phyloP scores from a whole-genome alignment of 148 eudicot species.

The Arctostaphylos glauca region DNA sequence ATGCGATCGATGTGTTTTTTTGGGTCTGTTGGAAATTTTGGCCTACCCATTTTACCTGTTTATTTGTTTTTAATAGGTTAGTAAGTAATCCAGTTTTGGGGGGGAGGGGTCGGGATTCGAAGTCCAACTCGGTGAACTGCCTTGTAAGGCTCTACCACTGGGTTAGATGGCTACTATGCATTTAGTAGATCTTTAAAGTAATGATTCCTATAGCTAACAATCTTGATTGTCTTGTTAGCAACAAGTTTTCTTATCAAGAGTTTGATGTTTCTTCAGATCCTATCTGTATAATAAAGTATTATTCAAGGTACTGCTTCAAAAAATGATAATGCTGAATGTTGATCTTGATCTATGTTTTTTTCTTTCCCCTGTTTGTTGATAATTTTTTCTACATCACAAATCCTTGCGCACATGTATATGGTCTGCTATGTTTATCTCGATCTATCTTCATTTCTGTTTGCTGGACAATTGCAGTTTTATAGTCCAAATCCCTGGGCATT shows the following conservation, averaged over 20 bases:
- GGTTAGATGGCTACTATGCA: background rate
- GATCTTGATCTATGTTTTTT: background rate
- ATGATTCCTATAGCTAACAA: background rate
- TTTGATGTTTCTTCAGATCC: background rate
- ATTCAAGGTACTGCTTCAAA: background rate
- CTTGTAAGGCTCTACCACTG: background rate
- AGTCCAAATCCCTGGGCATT: background rate
- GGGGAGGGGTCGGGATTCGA: background rate
- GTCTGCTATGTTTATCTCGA: background rate
- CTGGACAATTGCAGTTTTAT: background rate
- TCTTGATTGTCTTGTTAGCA: background rate
- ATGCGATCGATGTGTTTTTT: background rate
- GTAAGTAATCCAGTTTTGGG: background rate
- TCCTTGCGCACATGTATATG: background rate
- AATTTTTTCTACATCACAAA: background rate
- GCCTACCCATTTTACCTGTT: background rate
- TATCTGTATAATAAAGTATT: background rate
- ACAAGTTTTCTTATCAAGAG: no score
- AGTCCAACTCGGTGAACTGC: background rate
- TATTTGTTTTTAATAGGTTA: background rate
- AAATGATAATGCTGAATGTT: background rate
- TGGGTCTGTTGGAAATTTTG: constrained; percentile 1
- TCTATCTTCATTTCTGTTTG: background rate
- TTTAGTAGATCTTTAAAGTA: background rate
- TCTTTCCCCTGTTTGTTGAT: background rate